phyloP scores from a whole-genome alignment of 495 filamentous ascomycete species.

The Penicillium argentinense region DNA sequence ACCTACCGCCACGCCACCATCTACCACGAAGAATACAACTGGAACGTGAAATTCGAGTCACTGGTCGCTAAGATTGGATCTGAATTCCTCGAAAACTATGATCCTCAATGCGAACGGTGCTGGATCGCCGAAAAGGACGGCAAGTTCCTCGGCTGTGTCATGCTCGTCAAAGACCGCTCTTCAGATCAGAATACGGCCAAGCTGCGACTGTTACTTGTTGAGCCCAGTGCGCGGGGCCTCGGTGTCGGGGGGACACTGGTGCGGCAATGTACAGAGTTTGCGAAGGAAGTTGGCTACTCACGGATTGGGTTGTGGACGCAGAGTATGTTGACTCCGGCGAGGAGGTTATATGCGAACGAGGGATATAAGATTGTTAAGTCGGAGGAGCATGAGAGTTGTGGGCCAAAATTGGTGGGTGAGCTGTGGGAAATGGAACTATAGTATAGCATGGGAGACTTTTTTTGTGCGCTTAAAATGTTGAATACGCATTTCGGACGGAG shows the following conservation, averaged over 20 bases:
- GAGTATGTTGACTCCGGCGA: constrained; percentile 21
- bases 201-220: constrained; percentile 28
- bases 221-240: constrained; percentile 27
- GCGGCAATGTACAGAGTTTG: constrained; percentile 24
- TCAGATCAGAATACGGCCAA: constrained; percentile 18
- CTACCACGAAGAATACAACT: constrained; percentile 28
- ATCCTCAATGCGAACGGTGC: constrained; percentile 24
- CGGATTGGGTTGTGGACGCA: constrained; percentile 30
- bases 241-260: constrained; percentile 26
- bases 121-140: constrained; percentile 32
- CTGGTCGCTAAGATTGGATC: constrained; percentile 21
- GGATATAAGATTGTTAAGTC: constrained; percentile 24
- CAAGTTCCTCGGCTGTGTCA: constrained; percentile 25
- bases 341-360: constrained; percentile 26
- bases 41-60: constrained; percentile 22
- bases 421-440: constrained; percentile 20
- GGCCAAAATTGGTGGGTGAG: constrained; percentile 22
- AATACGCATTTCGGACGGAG: background rate
- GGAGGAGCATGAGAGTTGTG: constrained; percentile 26
- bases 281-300: constrained; percentile 26
- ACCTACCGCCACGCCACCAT: constrained; percentile 24
- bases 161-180: constrained; percentile 27
- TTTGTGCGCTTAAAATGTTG: background rate
- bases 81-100: constrained; percentile 28
- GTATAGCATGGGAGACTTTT: background rate